These are phyloP conservation scores for Globisporangium uncinulatum DNA, from an alignment of 352 stramenopile species.

Conservation along the genomic window DNA sequence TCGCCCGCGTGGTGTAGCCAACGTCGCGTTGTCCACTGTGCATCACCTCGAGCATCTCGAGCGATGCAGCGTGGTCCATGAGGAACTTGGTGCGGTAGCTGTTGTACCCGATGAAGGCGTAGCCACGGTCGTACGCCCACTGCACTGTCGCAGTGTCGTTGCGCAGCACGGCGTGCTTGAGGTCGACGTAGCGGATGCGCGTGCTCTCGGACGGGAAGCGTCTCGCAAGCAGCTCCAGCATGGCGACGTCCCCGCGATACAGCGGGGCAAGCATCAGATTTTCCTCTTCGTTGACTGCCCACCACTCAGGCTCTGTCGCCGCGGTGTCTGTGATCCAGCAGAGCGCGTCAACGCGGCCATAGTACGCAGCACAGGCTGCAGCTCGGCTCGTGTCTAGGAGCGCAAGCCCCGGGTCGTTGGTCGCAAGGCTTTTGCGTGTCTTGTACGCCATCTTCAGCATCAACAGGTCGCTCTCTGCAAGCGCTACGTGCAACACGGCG, in stretches of 20 bases:
- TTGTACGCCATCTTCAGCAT: neutral
- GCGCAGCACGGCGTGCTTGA: neutral
- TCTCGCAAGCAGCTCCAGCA: neutral
- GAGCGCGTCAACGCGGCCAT: neutral
- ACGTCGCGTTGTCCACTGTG: neutral
- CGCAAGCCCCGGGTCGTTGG: neutral
- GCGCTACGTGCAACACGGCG: conserved; percentile 1
- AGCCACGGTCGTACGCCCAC: conserved; percentile 3
- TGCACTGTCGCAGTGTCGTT: neutral
- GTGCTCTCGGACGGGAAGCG: neutral
- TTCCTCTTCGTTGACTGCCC: neutral
- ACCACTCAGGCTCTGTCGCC: neutral
- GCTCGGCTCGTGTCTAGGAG: neutral
- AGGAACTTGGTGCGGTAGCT: neutral
- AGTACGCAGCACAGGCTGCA: conserved; percentile 1
- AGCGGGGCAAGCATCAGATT: neutral
- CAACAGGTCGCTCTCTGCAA: neutral
- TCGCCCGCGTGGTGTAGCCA: neutral
- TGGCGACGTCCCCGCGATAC: neutral
- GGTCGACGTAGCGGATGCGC: neutral
- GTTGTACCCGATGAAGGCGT: neutral
- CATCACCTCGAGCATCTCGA: conserved; percentile 3
- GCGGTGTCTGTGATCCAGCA: neutral
- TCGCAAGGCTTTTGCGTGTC: neutral
- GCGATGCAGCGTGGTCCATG: conserved; percentile 4